Conservation (phyloP, 2,329 filamentous ascomycete species). For the Microdochium trichocladiopsis region DNA sequence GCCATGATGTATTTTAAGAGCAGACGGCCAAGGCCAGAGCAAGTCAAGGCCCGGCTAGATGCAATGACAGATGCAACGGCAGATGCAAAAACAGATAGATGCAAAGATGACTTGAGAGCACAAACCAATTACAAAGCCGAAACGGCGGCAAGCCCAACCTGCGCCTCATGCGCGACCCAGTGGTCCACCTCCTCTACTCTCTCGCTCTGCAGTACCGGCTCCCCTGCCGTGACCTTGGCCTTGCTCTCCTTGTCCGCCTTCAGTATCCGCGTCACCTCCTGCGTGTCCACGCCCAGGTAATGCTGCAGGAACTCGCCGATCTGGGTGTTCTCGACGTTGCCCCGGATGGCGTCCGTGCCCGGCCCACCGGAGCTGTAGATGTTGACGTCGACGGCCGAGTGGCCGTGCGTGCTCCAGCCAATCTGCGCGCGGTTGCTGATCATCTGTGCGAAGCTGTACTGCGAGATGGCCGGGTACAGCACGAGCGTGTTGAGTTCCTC, state of each 20-base stretch:
- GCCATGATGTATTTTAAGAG: too few species aligned
- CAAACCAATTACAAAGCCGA: neutral
- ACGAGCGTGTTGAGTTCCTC: conserved; percentile 65
- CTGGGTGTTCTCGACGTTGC: conserved; percentile 94
- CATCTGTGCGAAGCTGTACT: conserved; percentile 68
- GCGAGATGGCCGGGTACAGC: conserved; percentile 44
- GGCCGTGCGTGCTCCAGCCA: conserved; percentile 91
- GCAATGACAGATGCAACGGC: too few species aligned
- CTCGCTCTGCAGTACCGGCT: conserved; percentile 2
- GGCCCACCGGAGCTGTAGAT: conserved; percentile 76
- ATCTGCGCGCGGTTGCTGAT: conserved; percentile 81
- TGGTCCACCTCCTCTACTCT: neutral
- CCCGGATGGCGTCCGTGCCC: conserved; percentile 56
- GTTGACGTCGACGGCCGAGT: conserved; percentile 92
- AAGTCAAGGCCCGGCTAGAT: too few species aligned
- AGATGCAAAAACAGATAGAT: too few species aligned
- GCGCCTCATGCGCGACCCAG: neutral
- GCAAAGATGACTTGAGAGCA: neutral
- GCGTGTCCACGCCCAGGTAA: conserved; percentile 76
- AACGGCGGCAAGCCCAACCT: neutral
- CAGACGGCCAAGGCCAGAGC: too few species aligned
- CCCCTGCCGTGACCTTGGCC: conserved; percentile 4
- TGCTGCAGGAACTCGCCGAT: conserved; percentile 73
- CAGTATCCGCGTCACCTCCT: conserved; percentile 70
- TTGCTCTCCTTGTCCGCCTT: conserved; percentile 40